Evolutionary conservation across 345 rosid genomes (phyloP), one percentile per base, ranked within the genome.

Genomic region (Dimocarpus longan): DNA sequence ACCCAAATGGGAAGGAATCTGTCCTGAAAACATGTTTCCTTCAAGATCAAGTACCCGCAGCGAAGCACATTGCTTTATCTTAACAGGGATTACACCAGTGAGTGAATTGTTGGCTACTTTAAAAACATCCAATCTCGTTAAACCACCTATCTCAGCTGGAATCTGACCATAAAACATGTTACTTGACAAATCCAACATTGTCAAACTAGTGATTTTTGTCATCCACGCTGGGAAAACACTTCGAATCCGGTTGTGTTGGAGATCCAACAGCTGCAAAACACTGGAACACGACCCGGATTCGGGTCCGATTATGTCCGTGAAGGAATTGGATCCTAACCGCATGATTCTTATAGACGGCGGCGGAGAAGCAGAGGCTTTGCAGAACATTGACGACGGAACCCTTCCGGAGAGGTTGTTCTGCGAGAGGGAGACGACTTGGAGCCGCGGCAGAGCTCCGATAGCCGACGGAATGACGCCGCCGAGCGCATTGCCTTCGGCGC

Each of bases 381-480:
- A 92, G 84, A 92, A 85, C 59, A 93, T 74, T 13, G 92, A 87
- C 44, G 82, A 77, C 8, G 98, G 95, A 57, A 96, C 84, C 0
- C 86, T 76, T 32, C 94, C 95, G 68, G 98, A 87, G 64, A 96
- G 87, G 19, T 89, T 87, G 78, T 95, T 95, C 67, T 74, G 79
- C 5, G 92, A 80, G 9, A 95, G 88, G 0, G 98, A 87, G 39
- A 95, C 78, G 15, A 90, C 91, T 68, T 92, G 90, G 5, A 95
- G 93, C 13, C 71, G 81, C 4, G 92, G 97, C 39, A 95, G 85
- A 63, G 86, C 83, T 7, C 98, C 98, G 10, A 88, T 87, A 21
- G 94, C 91, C 19, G 96, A 86, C 21, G 98, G 98, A 8, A 93
- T 79, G 59, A 92, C 84, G 18, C 99, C 97, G 42, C 91, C 84